Evolutionary conservation across 352 stramenopile species (phyloP), one percentile per base, ranked within the genome.

Genomic region (Thraustochytrium striatum): DNA sequence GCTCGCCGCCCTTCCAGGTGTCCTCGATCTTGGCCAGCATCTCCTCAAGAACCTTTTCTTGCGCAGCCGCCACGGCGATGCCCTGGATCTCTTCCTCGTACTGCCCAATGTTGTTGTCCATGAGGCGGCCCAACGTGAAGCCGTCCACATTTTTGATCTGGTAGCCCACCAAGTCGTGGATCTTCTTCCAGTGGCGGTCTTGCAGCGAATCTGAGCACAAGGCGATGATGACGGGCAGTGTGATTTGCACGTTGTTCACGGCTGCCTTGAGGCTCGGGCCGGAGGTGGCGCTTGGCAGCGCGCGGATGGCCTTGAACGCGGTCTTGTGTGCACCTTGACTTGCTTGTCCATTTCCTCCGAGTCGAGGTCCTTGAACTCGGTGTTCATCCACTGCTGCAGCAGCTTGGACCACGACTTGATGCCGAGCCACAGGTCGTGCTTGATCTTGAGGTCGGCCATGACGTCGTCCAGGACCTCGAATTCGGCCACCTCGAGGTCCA

Each of bases 401-500:
- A 70, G 47, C 5, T 96, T 79, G 9, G 87, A 82, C 78, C 95
- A 98, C 28, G 97, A 91, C 25, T 82, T 19, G 87, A 86, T 69
- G 55, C 99, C 91, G 36, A 88, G 92, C 43, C 96, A 91, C 86
- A 98, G 92, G 72, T 98, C 90, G 65, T 97, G 94, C 38, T 98
- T 87, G 30, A 83, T 21, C 19, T 81, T 78, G 28, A 83, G 36
- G 28, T 83, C 72, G 13, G 35, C 25, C 21, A 39, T 16, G 19
- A 70, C 35, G 9, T 82, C 73, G 11, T 81, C 43, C 11, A 82
- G 61, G n/a, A 62, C 36, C 28, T 82, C 73, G 25, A 82, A 82
- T 30, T 82, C 73, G 65, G 61, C 41, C 43, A 81, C 61, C 36
- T 82, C 62, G 16, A 81, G 61, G 41, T 79, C 73, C 5, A 82